Conservation (phyloP, 768 basidiomycete species). For the Lactifluus volemus region DNA sequence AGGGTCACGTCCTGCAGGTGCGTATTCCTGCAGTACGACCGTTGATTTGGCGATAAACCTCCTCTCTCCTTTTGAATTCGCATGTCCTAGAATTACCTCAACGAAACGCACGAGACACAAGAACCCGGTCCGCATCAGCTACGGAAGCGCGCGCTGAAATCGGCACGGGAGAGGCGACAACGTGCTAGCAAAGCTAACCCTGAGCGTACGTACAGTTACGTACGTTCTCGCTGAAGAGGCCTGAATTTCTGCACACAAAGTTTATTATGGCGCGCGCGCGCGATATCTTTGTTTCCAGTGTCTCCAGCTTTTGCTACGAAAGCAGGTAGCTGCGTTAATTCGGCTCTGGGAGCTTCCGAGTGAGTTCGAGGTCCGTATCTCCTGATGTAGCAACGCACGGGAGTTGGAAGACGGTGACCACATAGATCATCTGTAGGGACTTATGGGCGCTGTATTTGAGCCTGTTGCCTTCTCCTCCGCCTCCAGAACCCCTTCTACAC, state of each 20-base stretch:
- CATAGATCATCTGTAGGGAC: slow-evolving; percentile 64
- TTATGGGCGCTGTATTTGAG: slow-evolving; percentile 72
- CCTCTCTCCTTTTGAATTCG: neutral
- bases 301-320: slow-evolving; percentile 70
- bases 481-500: slow-evolving; percentile 49
- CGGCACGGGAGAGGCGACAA: slow-evolving; percentile 42
- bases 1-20: slow-evolving; percentile 88
- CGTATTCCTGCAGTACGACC: neutral
- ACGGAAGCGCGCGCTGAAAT: slow-evolving; percentile 59
- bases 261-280: slow-evolving; percentile 75
- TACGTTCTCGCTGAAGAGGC: neutral
- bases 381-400: neutral
- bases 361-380: slow-evolving; percentile 62
- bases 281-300: slow-evolving; percentile 78
- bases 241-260: slow-evolving; percentile 31
- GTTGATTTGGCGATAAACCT: neutral
- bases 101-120: slow-evolving; percentile 66
- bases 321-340: slow-evolving; percentile 58
- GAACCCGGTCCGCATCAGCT: slow-evolving; percentile 53
- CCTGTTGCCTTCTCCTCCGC: slow-evolving; percentile 49
- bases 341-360: slow-evolving; percentile 61
- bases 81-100: slow-evolving; percentile 60
- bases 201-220: slow-evolving; percentile 37
- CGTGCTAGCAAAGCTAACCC: slow-evolving; percentile 46
- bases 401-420: neutral